Percentiles rank a stretch among this genome's conserved stretches.
phyloP scores from a whole-genome alignment of 129 eudicot genomes.

The Silybum marianum region DNA sequence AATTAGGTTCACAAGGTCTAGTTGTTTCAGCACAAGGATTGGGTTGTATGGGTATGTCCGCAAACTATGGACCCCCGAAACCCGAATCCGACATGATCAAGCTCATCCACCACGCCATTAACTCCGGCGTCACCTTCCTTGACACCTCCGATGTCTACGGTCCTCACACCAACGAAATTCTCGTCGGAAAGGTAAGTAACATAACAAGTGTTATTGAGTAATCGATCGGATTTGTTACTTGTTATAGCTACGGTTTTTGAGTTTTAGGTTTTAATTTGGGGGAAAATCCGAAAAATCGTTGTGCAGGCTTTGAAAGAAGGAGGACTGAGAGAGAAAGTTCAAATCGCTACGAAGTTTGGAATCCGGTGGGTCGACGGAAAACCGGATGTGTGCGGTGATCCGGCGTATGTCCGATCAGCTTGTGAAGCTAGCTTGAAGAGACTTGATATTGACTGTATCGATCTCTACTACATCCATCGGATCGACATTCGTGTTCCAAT shows the following conservation, averaged over 20 bases:
- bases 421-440: slow-evolving; percentile 66
- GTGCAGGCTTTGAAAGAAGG: slow-evolving; percentile 49
- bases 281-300: background rate
- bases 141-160: slow-evolving; percentile 60
- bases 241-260: background rate
- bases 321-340: slow-evolving; percentile 44
- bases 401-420: slow-evolving; percentile 48
- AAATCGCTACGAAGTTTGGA: slow-evolving; percentile 55
- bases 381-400: slow-evolving; percentile 39
- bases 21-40: slow-evolving; percentile 53
- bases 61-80: slow-evolving; percentile 40
- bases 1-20: slow-evolving; percentile 55
- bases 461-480: slow-evolving; percentile 54
- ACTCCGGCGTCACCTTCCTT: slow-evolving; percentile 52
- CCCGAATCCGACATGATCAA: slow-evolving; percentile 50
- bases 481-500: slow-evolving; percentile 50
- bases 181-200: slow-evolving; percentile 42
- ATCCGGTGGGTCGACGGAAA: slow-evolving; percentile 24
- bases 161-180: slow-evolving; percentile 53
- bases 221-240: background rate
- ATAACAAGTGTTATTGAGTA: background rate
- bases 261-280: background rate
- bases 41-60: slow-evolving; percentile 54
- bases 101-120: slow-evolving; percentile 53
- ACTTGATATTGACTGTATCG: slow-evolving; percentile 49